Evolutionary conservation across 768 basidiomycete species (phyloP).

Genomic region (Kwoniella newhampshirensis): DNA sequence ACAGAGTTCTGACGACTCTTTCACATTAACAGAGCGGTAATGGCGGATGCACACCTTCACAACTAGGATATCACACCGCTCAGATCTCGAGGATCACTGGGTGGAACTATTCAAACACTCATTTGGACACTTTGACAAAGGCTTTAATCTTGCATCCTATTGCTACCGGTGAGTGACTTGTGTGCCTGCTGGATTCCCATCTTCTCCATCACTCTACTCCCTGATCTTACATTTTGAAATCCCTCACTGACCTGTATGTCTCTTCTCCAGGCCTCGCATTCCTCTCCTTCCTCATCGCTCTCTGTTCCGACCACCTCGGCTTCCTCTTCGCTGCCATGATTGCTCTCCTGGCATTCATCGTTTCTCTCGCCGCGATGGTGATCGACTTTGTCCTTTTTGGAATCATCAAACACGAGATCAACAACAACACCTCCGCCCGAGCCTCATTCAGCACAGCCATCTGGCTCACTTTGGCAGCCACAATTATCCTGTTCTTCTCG

Average conservation of each 20-base stretch:
- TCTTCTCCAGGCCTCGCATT: conserved; percentile 42
- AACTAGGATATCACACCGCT: conserved; percentile 34
- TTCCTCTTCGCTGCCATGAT: conserved; percentile 49
- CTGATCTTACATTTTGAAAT: neutral
- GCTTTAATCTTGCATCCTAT: conserved; percentile 53
- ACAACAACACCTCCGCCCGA: conserved; percentile 14
- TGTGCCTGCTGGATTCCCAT: neutral
- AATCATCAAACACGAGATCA: conserved; percentile 32
- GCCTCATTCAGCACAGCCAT: conserved; percentile 59
- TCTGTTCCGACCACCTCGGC: conserved; percentile 44
- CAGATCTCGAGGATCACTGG: conserved; percentile 6
- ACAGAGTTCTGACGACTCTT: neutral
- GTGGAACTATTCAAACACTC: conserved; percentile 22
- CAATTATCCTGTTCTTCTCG: conserved; percentile 81
- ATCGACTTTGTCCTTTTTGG: conserved; percentile 49
- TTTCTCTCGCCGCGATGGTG: conserved; percentile 47
- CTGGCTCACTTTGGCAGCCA: conserved; percentile 86
- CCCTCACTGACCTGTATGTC: neutral
- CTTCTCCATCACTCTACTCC: neutral
- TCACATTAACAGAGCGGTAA: conserved; percentile 6
- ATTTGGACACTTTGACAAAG: conserved; percentile 37
- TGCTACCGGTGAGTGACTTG: conserved; percentile 43
- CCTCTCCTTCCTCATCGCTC: conserved; percentile 51
- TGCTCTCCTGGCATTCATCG: conserved; percentile 48
- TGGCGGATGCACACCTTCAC: conserved; percentile 18